phyloP scores from a whole-genome alignment of 306 rosid species.

The Corylus avellana region DNA sequence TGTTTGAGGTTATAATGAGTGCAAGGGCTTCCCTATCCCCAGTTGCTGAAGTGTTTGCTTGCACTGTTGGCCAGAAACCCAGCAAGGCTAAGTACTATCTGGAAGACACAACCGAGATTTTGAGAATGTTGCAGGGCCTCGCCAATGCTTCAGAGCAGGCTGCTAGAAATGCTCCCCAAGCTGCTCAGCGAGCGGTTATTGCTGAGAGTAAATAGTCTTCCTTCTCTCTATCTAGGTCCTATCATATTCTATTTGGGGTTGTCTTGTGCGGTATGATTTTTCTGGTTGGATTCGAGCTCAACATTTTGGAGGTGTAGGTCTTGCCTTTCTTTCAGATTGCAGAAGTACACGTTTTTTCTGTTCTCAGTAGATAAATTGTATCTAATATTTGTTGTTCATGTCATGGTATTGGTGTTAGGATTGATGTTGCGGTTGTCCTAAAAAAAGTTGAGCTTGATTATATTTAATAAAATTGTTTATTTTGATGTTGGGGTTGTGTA shows the following conservation, averaged over 20 bases:
- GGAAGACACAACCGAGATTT: slow-evolving; percentile 83
- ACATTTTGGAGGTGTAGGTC: neutral
- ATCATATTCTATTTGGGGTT: slow-evolving; percentile 20
- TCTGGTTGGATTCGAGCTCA: neutral
- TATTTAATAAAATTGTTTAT: too few species aligned
- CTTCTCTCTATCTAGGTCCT: slow-evolving; percentile 14
- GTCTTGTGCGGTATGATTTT: neutral
- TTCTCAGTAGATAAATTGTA: neutral
- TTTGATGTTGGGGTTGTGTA: too few species aligned
- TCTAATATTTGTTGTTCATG: neutral
- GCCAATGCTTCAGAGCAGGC: slow-evolving; percentile 65
- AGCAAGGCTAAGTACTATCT: slow-evolving; percentile 64
- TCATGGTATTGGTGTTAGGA: neutral
- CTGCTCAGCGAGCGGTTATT: slow-evolving; percentile 31
- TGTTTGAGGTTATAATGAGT: slow-evolving; percentile 64
- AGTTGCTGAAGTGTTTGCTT: slow-evolving; percentile 53
- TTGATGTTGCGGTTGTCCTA: too few species aligned
- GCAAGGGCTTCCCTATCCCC: slow-evolving; percentile 49
- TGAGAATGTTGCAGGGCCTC: slow-evolving; percentile 84
- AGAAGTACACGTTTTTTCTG: neutral
- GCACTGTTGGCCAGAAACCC: slow-evolving; percentile 65
- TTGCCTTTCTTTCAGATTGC: neutral
- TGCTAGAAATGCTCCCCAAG: slow-evolving; percentile 31
- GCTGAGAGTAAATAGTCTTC: slow-evolving; percentile 38
- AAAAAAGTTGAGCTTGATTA: too few species aligned